A percentile compares a stretch with the other conserved stretches of the same genome.
phyloP scores from a whole-genome alignment of 2,329 filamentous ascomycete species.

The Scytalidium sp. region DNA sequence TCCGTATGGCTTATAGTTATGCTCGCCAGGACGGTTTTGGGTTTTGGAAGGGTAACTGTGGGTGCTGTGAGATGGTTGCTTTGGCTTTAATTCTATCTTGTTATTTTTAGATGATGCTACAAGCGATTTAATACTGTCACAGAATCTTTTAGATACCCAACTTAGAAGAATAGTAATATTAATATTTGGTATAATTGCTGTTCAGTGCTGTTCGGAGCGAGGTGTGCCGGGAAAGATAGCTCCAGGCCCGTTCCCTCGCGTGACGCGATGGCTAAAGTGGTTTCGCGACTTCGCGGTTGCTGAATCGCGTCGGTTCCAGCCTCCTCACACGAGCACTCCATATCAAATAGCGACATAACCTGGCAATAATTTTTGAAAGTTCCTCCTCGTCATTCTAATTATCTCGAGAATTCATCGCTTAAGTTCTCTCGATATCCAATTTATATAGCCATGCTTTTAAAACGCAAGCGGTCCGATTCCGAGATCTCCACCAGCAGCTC shows the following conservation, averaged over 20 bases:
- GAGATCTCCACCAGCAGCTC: constrained; percentile 48
- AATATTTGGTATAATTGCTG: background rate
- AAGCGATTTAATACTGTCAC: background rate
- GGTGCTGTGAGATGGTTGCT: constrained; percentile 74
- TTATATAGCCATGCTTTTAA: constrained; percentile 46
- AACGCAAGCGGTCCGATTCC: constrained; percentile 62
- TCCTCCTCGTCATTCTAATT: constrained; percentile 14
- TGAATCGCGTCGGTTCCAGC: background rate
- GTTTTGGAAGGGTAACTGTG: constrained; percentile 57
- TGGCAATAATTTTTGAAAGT: constrained; percentile 39
- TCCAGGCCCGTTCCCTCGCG: too few species aligned
- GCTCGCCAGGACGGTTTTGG: constrained; percentile 63
- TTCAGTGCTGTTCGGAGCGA: too few species aligned
- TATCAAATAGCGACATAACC: constrained; percentile 40
- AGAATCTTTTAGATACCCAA: background rate
- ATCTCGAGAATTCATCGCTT: background rate
- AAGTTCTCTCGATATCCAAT: background rate
- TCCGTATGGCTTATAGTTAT: constrained; percentile 89
- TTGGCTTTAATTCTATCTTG: constrained; percentile 52
- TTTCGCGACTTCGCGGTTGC: background rate
- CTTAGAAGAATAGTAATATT: background rate
- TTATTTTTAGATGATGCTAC: background rate
- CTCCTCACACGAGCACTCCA: constrained; percentile 32
- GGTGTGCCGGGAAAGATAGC: too few species aligned
- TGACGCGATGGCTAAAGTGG: background rate